Percentiles rank a stretch among this genome's conserved stretches.
Conservation (phyloP, 2,329 filamentous ascomycete genomes). For the Eutypa lata region DNA sequence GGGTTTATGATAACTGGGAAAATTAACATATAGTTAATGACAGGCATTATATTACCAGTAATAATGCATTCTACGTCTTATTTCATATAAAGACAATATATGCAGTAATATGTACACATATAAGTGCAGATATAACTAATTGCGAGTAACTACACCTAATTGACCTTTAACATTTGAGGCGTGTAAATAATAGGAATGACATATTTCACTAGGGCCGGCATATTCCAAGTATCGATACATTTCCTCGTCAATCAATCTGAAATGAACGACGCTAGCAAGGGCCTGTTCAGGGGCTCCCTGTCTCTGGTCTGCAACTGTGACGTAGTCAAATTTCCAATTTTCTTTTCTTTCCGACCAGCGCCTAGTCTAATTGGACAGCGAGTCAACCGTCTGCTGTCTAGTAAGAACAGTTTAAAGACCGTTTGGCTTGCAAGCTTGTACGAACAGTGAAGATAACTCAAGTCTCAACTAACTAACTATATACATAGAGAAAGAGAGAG, state of each 20-base stretch:
- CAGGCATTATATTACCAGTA: too few relatives aligned
- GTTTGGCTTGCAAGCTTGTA: not conserved
- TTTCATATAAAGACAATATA: too few relatives aligned
- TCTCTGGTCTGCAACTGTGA: not conserved
- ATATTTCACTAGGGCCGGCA: not conserved
- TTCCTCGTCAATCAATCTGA: not conserved
- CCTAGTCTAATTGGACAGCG: not conserved
- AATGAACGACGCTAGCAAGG: not conserved
- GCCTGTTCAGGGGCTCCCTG: not conserved
- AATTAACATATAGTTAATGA: too few relatives aligned
- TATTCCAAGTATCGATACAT: not conserved
- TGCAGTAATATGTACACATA: too few relatives aligned
- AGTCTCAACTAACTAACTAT: too few relatives aligned
- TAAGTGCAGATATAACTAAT: too few relatives aligned
- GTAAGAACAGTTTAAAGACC: not conserved
- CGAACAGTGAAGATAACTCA: too few relatives aligned
- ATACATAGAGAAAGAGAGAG: too few relatives aligned
- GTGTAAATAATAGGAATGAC: not conserved
- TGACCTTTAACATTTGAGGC: too few relatives aligned
- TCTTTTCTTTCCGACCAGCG: not conserved
- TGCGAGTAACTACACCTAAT: too few relatives aligned
- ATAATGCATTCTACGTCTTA: too few relatives aligned
- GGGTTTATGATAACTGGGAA: too few relatives aligned
- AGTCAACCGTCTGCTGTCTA: not conserved
- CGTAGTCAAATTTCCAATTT: slow-evolving; percentile 1